Percentiles rank a stretch among this genome's conserved stretches.
Conservation (phyloP, 371 early-diverging fungal species). For the Dichotomocladium elegans region DNA sequence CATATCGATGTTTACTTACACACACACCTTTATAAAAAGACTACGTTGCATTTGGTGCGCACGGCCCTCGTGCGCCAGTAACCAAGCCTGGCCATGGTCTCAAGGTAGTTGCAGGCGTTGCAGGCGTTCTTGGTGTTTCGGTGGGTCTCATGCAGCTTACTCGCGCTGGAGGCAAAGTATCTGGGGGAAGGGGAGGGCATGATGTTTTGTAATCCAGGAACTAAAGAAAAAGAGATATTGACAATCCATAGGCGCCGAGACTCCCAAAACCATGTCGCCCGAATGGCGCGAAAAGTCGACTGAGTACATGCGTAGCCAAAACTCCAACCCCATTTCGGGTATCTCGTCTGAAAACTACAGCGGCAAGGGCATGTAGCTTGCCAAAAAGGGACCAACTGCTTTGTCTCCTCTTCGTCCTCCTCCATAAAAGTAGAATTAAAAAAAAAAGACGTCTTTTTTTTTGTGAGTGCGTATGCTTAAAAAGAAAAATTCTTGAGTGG, state of each 20-base stretch:
- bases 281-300: slow-evolving; percentile 94
- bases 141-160: slow-evolving; percentile 64
- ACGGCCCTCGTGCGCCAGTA: slow-evolving; percentile 84
- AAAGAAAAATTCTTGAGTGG: too few relatives aligned
- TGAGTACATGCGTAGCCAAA: slow-evolving; percentile 73
- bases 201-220: too few relatives aligned
- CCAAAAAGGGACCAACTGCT: too few relatives aligned
- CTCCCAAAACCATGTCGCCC: slow-evolving; percentile 72
- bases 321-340: slow-evolving; percentile 89
- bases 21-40: slow-evolving; percentile 22
- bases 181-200: background rate
- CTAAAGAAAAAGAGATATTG: background rate
- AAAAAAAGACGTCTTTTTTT: too few relatives aligned
- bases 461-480: too few relatives aligned
- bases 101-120: slow-evolving; percentile 71
- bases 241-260: slow-evolving; percentile 44
- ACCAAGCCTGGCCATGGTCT: slow-evolving; percentile 68
- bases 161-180: slow-evolving; percentile 62
- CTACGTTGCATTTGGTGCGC: slow-evolving; percentile 92
- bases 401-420: too few relatives aligned
- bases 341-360: slow-evolving; percentile 80
- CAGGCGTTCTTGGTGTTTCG: slow-evolving; percentile 53
- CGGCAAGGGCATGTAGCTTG: too few relatives aligned
- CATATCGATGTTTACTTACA: background rate
- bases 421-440: too few relatives aligned